Base-by-base conservation (phyloP, 306 rosid species). In the Acacia acuminata region DNA sequence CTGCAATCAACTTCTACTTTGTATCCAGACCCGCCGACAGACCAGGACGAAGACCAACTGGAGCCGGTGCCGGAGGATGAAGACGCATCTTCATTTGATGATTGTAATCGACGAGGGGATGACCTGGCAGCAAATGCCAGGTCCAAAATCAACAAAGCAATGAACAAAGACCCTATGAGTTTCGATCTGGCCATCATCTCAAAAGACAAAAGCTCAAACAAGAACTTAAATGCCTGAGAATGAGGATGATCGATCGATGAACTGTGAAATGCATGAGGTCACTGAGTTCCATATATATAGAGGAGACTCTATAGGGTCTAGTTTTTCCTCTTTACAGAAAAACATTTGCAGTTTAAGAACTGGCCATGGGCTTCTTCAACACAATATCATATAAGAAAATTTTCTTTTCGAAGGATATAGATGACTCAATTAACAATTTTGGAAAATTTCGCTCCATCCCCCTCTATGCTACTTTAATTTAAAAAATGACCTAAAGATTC, bases 141-240 rank as follows among this genome's bases (percentile, higher is more conserved):
- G 76, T 95, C 94, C 32, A 87, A 72, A 84, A 90, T 56, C 34
- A 95, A 79, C 88, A 95, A 85, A 75, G 79, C 86, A 88, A 88
- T 68, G 80, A 95, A 80, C 76, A 73, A 85, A 56, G 66, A 84
- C 76, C 90, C 96, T 34, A 87, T 67, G 79, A 85, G 79, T 86
- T 87, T 92, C 55, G 84, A 48, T 79, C 78, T 85, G 64, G 88
- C 90, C 98, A 94, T 94, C 60, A n/a, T n/a, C 24, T 24, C 78
- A 40, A 72, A 70, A 71, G 40, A 0, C 22, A 65, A 51, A 79
- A 74, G 19, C 79, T 65, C 79, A 65, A 83, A 53, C 22, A 20
- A 10, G 51, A 17, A 53, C 24, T 20, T 7, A 50, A 47, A 47
- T 15, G 15, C 16, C 1, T 50, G 22, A 7, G 61, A 17, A 20